Evolutionary conservation across 805 yeast genomes (phyloP).

Genomic region (Wilhelminamyces savonicus): DNA sequence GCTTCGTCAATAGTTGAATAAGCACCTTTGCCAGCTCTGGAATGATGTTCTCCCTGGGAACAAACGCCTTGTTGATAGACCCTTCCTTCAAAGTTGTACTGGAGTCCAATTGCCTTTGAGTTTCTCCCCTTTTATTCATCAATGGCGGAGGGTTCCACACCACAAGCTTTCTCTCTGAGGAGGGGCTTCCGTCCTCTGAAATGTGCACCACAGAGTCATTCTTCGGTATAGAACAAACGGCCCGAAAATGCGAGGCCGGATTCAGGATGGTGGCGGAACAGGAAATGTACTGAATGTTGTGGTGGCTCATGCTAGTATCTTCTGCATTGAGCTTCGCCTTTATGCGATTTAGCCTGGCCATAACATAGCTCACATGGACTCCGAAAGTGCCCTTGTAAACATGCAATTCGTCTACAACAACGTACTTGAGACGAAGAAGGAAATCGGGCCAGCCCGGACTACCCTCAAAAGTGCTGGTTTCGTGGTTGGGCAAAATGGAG

Average conservation of each 20-base stretch:
- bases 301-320: background rate
- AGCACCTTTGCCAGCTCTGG: constrained; percentile 71
- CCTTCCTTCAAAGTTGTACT: too few relatives aligned
- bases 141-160: constrained; percentile 80
- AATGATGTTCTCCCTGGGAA: constrained; percentile 59
- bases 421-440: constrained; percentile 55
- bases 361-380: constrained; percentile 78
- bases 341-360: constrained; percentile 72
- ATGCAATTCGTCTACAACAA: constrained; percentile 83
- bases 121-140: constrained; percentile 50
- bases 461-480: constrained; percentile 14
- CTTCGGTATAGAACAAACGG: constrained; percentile 59
- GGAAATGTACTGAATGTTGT: constrained; percentile 58
- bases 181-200: constrained; percentile 81
- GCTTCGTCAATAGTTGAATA: constrained; percentile 52
- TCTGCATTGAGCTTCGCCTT: constrained; percentile 38
- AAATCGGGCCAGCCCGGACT: constrained; percentile 58
- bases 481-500: constrained; percentile 73
- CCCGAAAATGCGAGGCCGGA: constrained; percentile 67
- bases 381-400: constrained; percentile 90
- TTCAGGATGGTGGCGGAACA: constrained; percentile 89
- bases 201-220: constrained; percentile 48
- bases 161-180: constrained; percentile 67
- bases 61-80: constrained; percentile 8
- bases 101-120: constrained; percentile 2